Base-by-base conservation (phyloP, 2,329 filamentous ascomycete genomes). In the Paraphoma sp. region DNA sequence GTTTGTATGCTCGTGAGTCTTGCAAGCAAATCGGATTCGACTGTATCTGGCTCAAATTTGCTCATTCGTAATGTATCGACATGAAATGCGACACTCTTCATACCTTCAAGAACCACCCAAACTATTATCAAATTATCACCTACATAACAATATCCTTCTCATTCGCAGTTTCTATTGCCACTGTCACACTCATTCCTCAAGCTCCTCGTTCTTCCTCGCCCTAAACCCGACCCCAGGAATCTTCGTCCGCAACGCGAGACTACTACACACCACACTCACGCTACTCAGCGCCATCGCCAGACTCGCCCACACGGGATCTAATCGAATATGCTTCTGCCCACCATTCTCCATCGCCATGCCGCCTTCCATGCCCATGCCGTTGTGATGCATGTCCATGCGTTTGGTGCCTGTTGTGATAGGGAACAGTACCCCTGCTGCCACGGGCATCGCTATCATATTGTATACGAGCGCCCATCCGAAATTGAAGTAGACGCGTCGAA, bases 211-310 rank as follows among this genome's bases (percentile, higher is more conserved):
- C 28, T 57, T 61, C 52, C 41, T 63, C 7, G 29, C 70, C 60
- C 62, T 72, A 50, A 82, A 83, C 9, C 81, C 82, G 18, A 83
- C 58, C n/a, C 74, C 73, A 3, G 76, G 77, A 38, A 80, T 51
- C 51, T 59, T 66, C 51, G 76, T 83, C 72, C 88, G 85, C 79
- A 97, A 76, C 48, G 87, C 82, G 69, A 97, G 77, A 79, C 90
- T 94, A 74, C 92, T 96, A 71, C 86, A 79, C 48, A 97, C 90
- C 45, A 98, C 93, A 70, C 91, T 95, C 64, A 97, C 88, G 75
- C 90, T 94, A 76, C 93, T 97, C 75, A 93, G 77, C 28, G 94
- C 94, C 94, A 97, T 98, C 1, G 93, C 93, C 73, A 97, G 78
- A 63, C 88, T 89, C 5, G 93, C 94, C 93, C 93, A 97, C 1